Evolutionary conservation across 192 early-diverging fungal species (phyloP).

Genomic region (Rhizophagus clarus): DNA sequence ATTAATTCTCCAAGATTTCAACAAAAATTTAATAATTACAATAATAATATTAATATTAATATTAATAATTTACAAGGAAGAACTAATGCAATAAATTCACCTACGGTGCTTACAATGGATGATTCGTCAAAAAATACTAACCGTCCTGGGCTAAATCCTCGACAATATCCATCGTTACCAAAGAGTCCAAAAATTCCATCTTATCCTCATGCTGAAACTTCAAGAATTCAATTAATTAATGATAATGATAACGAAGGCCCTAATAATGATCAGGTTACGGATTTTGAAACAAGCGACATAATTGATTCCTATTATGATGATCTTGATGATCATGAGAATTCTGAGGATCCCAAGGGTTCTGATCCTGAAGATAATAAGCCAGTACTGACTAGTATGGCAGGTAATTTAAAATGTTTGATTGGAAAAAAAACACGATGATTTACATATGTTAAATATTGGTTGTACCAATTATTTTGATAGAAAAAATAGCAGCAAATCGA

Average conservation of each 20-base stretch:
- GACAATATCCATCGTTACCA: background rate
- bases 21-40: background rate
- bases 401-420: background rate
- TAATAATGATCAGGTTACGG: background rate
- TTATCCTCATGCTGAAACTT: background rate
- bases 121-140: background rate
- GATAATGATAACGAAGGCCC: background rate
- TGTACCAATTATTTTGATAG: slow-evolving; percentile 3
- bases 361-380: background rate
- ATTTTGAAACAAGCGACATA: background rate
- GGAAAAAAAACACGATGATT: too few species aligned
- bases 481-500: background rate
- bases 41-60: background rate
- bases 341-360: too few species aligned
- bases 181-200: background rate
- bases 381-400: background rate
- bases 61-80: background rate
- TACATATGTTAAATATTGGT: too few species aligned
- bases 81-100: background rate
- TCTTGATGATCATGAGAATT: background rate
- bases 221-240: background rate
- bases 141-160: background rate
- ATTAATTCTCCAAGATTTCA: background rate
- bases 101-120: background rate
- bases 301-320: background rate